Conservation (phyloP, 306 rosid genomes). For the Ziziphus jujuba region DNA sequence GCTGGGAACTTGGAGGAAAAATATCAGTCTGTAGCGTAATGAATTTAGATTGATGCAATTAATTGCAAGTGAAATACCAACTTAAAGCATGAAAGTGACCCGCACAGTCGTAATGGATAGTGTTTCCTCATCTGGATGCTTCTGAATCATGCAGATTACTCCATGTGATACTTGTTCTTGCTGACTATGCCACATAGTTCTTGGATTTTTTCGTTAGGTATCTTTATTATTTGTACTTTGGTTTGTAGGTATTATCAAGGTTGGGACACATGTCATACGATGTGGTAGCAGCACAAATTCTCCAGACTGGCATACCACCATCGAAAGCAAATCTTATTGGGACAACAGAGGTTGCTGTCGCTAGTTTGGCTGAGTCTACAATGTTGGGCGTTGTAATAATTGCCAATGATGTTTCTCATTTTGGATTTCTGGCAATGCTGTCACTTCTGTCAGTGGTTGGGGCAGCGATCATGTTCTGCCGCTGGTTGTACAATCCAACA, state of each 20-base stretch:
- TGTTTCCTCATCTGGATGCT: not conserved
- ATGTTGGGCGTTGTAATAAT: conserved; percentile 87
- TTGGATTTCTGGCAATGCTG: conserved; percentile 67
- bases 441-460: conserved; percentile 87
- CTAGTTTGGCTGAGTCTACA: conserved; percentile 88
- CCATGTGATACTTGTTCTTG: not conserved
- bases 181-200: not conserved
- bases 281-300: conserved; percentile 91
- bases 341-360: conserved; percentile 90
- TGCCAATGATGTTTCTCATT: conserved; percentile 80
- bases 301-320: conserved; percentile 92
- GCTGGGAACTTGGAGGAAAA: not conserved
- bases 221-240: conserved; percentile 13
- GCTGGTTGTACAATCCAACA: conserved; percentile 87
- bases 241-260: conserved; percentile 75
- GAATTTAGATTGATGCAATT: not conserved
- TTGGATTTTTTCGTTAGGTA: not conserved
- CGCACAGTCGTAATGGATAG: not conserved
- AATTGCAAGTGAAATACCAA: not conserved
- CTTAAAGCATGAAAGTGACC: not conserved
- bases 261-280: conserved; percentile 95
- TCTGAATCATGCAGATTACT: conserved; percentile 8
- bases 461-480: conserved; percentile 81
- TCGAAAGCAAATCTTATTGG: conserved; percentile 92
- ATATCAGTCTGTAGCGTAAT: no score